These are phyloP conservation scores for Gossypium trilobum DNA, from an alignment of 441 rosid genomes.

Conservation along the genomic window DNA sequence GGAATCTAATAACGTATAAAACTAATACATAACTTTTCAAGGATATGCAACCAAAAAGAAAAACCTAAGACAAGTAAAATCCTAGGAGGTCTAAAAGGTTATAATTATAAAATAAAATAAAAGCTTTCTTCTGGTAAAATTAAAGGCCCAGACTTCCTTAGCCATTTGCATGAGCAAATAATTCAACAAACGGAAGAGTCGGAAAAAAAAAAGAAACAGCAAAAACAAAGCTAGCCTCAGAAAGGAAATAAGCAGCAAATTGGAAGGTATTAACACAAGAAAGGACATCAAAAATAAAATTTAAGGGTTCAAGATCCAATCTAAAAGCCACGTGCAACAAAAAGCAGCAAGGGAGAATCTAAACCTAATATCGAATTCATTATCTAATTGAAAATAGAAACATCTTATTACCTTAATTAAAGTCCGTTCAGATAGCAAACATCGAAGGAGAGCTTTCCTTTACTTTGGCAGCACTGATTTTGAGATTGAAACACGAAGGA, in stretches of 20 bases:
- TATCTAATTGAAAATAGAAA: not conserved
- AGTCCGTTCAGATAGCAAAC: not conserved
- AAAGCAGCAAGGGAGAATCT: not conserved
- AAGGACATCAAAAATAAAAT: not conserved
- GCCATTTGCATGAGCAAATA: not conserved
- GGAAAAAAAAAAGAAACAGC: not conserved
- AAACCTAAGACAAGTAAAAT: not conserved
- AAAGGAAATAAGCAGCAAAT: not conserved
- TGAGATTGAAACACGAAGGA: not conserved
- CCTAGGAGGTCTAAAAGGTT: not conserved
- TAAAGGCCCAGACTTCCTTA: not conserved
- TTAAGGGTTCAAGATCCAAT: constrained; percentile 13
- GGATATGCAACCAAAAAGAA: not conserved
- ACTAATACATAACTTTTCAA: not conserved
- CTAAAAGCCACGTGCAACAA: not conserved
- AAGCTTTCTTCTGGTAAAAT: not conserved
- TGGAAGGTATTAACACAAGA: not conserved
- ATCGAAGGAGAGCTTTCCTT: constrained; percentile 8
- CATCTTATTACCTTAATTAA: constrained; percentile 6
- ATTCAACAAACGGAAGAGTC: not conserved
- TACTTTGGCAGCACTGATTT: constrained; percentile 1
- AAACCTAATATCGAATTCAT: not conserved
- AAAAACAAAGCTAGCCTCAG: not conserved
- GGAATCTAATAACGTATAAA: not conserved
- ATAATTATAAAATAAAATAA: not conserved